These are phyloP conservation scores for Dissoconium aciculare DNA, from an alignment of 2,329 filamentous ascomycete genomes.

Conservation along the genomic window DNA sequence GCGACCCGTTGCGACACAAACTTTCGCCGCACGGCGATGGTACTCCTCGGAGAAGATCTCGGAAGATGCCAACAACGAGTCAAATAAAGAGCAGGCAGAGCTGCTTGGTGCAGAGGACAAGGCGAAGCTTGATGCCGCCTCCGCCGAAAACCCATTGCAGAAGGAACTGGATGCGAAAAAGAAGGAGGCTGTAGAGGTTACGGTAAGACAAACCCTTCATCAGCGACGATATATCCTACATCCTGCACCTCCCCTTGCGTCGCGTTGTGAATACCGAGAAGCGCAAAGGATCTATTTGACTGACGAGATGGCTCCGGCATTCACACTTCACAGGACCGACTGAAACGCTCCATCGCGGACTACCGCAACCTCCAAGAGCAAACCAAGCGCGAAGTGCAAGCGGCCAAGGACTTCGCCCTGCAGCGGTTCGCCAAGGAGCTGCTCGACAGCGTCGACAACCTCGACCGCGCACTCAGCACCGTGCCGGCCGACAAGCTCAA, in stretches of 20 bases:
- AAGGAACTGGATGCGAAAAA: slow-evolving; percentile 59
- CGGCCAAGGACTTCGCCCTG: slow-evolving; percentile 82
- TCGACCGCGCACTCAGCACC: slow-evolving; percentile 75
- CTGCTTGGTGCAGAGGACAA: slow-evolving; percentile 14
- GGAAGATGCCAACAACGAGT: slow-evolving; percentile 28
- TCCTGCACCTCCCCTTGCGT: too few relatives aligned
- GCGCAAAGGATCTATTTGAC: neutral
- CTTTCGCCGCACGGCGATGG: slow-evolving; percentile 26
- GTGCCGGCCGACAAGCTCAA: slow-evolving; percentile 62
- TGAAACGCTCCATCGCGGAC: slow-evolving; percentile 83
- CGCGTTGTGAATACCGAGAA: too few relatives aligned
- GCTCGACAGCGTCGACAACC: slow-evolving; percentile 89
- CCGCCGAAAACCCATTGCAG: slow-evolving; percentile 39
- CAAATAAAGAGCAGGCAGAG: slow-evolving; percentile 24
- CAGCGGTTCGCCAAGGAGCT: slow-evolving; percentile 89
- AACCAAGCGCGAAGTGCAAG: slow-evolving; percentile 76
- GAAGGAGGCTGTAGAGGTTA: slow-evolving; percentile 63
- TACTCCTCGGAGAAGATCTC: slow-evolving; percentile 29
- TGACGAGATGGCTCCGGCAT: neutral
- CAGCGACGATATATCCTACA: slow-evolving; percentile 1
- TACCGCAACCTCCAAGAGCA: slow-evolving; percentile 97
- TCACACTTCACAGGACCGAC: slow-evolving; percentile 59
- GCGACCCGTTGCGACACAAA: slow-evolving; percentile 19
- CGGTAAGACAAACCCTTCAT: slow-evolving; percentile 43
- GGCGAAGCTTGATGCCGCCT: slow-evolving; percentile 27